Evolutionary conservation across 2,329 filamentous ascomycete species (phyloP).

Genomic region (Teratosphaeria destructans): DNA sequence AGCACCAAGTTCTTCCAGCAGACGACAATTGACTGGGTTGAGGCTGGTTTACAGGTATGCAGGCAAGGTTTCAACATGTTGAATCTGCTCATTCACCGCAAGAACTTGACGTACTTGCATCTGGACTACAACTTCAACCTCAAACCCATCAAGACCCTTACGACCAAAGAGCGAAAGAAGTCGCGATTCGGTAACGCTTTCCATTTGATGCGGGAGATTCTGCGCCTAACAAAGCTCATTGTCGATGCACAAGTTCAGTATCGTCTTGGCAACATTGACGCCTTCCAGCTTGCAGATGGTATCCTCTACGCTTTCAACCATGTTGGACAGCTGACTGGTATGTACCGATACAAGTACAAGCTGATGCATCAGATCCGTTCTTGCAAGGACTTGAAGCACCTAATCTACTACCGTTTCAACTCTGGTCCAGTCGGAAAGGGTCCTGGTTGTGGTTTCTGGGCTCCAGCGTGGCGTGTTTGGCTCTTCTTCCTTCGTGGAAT

Average conservation of each 20-base stretch:
- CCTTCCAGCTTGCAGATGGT: constrained; percentile 95
- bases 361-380: constrained; percentile 99
- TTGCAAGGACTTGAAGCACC: constrained; percentile 96
- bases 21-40: constrained; percentile 98
- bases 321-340: constrained; percentile 92
- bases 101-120: constrained; percentile 96
- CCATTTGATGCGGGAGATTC: constrained; percentile 95
- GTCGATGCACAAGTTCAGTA: constrained; percentile 98
- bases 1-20: constrained; percentile 99
- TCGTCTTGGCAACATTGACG: constrained; percentile 92
- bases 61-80: constrained; percentile 99
- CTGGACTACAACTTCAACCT: constrained; percentile 99
- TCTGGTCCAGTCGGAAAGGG: constrained; percentile 93
- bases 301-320: constrained; percentile 99
- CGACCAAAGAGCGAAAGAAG: constrained; percentile 98
- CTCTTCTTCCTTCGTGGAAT: constrained; percentile 99
- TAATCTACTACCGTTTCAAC: constrained; percentile 99
- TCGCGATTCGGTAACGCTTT: constrained; percentile 98
- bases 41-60: constrained; percentile 95
- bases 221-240: constrained; percentile 91
- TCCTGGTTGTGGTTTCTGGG: constrained; percentile 97
- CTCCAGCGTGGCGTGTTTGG: constrained; percentile 97
- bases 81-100: constrained; percentile 92
- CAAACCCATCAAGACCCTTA: constrained; percentile 97
- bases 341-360: constrained; percentile 99